phyloP scores from a whole-genome alignment of 371 early-diverging fungal species.

The Cokeromyces recurvatus region DNA sequence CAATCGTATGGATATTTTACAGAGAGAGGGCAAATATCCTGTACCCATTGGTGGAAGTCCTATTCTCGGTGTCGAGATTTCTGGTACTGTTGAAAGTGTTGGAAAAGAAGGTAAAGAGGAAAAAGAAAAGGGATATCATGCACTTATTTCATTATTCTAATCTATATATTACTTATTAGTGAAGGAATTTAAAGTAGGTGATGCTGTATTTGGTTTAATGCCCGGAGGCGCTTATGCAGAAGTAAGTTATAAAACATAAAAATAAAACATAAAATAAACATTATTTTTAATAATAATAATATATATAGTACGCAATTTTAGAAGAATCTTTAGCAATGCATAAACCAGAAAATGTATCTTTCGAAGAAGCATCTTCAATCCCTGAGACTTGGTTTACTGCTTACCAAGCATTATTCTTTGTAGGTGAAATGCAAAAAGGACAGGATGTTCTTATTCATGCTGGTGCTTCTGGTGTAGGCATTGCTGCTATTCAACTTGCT shows the following conservation, averaged over 20 bases:
- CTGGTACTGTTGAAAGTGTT: constrained; percentile 58
- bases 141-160: background rate
- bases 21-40: constrained; percentile 71
- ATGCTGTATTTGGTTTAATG: constrained; percentile 69
- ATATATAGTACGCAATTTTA: constrained; percentile 59
- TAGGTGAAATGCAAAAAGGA: constrained; percentile 53
- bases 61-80: constrained; percentile 74
- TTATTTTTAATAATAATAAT: too few relatives aligned
- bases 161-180: constrained; percentile 17
- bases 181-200: constrained; percentile 51
- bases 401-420: constrained; percentile 66
- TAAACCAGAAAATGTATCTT: constrained; percentile 53
- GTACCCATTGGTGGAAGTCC: constrained; percentile 58
- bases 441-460: constrained; percentile 76
- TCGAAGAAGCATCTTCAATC: constrained; percentile 68
- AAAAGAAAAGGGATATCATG: background rate
- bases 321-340: constrained; percentile 55
- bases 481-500: constrained; percentile 75
- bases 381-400: constrained; percentile 82
- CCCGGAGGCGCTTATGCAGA: constrained; percentile 72
- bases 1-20: constrained; percentile 76
- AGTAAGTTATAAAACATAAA: too few relatives aligned
- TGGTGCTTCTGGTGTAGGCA: constrained; percentile 75
- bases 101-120: constrained; percentile 39
- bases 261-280: too few relatives aligned